Base-by-base conservation (phyloP, 192 early-diverging fungal species). In the Spinellus fusiger region DNA sequence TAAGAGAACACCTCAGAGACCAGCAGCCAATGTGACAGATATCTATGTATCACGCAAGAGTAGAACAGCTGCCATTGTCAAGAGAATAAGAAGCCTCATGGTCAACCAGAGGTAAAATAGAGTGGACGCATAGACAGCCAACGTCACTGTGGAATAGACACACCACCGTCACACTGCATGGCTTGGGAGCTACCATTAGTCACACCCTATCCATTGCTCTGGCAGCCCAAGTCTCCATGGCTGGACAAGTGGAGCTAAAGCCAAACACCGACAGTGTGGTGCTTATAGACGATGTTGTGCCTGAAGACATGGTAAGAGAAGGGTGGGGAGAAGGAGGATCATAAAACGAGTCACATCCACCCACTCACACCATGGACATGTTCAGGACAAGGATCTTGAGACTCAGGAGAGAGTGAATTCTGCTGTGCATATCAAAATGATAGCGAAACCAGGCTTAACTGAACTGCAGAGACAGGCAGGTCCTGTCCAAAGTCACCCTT, bases 251-350 rank as follows among this genome's bases (percentile, higher is more conserved):
- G 23, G 66, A 73, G 37, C 78, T 82, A 56, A 80, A 87, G 18
- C 76, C 84, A 22, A 81, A 78, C 1, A 91, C 88, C 15, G 80
- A 77, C 16, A 89, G 88, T 2, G 84, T 90, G 2, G 73, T 74
- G 20, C 53, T 94, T 5, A 77, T 84, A n/a, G 92, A 94, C 64
- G 92, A 94, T 66, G 62, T 91, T n/a, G 73, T 86, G 38, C 84
- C 86, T 5, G 75, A 80, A 8, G 81, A 89, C 57, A 76, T 85
- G 64, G 83, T 81, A 65, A 60, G 61, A 35, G 22, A 49, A 23
- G 23, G 37, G 64, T 15, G n/a, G 2, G 31, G 15, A 33, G 15
- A 10, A 52, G 27, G 23, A n/a, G 28, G 23, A 34, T 31, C 23
- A 49, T 53, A 27, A 5, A 25, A 25, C 20, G 8, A 18, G 25